Base-by-base conservation (phyloP, 2,329 filamentous ascomycete genomes). In the Trichophyton rubrum region DNA sequence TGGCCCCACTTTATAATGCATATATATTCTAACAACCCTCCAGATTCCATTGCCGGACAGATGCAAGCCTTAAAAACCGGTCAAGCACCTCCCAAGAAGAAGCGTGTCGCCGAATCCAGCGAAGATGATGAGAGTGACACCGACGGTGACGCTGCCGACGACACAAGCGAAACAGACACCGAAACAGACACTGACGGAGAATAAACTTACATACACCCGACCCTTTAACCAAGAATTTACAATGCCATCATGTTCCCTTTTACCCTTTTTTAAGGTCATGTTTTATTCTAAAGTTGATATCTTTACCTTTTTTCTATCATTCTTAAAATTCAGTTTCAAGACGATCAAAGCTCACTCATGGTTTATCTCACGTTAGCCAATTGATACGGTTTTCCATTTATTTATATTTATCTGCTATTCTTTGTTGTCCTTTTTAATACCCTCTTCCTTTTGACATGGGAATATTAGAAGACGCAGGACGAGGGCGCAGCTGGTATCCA, bases 41-140 rank as follows among this genome's bases (percentile, higher is more conserved):
- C 22, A 95, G 90, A 95, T 75, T 90, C 90, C 1, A 80, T 96
- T 66, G 91, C 90, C 56, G 90, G 90, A 63, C 89, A 95, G 75
- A 93, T 96, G 89, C 85, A 86, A 64, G 87, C 87, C 11, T 83
- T 95, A 63, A 95, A 93, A 78, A 86, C 85, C 11, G 87, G 76
- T 38, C 77, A 82, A 43, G 74, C 82, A 6, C 70, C 76, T 33
- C 75, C 78, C 51, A 85, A 84, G 77, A 79, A 79, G 70, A 77
- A 75, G 67, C 71, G 73, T 61, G 74, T 70, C 27, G 78, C 80
- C 3, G 84, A 87, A 55, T 85, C 83, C n/a, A 82, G 80, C 60
- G 86, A 89, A 59, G 78, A 81, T 43, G 78, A 81, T 53, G 81
- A 81, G 61, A 83, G 81, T 68, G 80, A 83, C 65, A 84, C 81